Percentiles rank a stretch among this genome's conserved stretches.
Evolutionary conservation across 1,284 basidiomycete species (phyloP).

Genomic region (Cryptococcus floricola): DNA sequence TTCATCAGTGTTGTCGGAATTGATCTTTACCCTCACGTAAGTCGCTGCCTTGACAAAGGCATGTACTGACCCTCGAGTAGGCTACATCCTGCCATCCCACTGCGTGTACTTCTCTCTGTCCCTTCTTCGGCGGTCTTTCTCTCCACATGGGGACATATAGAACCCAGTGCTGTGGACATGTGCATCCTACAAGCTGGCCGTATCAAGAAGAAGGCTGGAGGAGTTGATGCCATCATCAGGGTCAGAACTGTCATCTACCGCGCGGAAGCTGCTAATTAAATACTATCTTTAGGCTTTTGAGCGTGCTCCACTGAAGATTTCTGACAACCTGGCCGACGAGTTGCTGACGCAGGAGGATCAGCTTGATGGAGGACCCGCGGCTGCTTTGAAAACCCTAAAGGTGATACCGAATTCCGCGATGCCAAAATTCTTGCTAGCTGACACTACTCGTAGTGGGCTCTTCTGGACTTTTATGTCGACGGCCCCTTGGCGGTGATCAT

Average conservation of each 20-base stretch:
- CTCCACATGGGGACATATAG: conserved; percentile 26
- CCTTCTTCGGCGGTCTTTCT: conserved; percentile 32
- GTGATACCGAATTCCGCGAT: conserved; percentile 6
- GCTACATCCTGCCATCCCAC: conserved; percentile 23
- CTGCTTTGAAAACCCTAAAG: conserved; percentile 30
- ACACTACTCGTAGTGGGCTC: conserved; percentile 22
- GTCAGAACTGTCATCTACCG: conserved; percentile 15
- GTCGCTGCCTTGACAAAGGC: neutral
- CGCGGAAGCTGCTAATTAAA: neutral
- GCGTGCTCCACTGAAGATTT: conserved; percentile 15
- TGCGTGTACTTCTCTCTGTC: conserved; percentile 37
- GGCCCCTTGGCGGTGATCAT: conserved; percentile 23
- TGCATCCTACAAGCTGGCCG: conserved; percentile 24
- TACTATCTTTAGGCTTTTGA: neutral
- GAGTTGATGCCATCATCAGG: conserved; percentile 27
- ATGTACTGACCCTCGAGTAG: conserved; percentile 7
- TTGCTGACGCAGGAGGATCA: conserved; percentile 10
- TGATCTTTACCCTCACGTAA: conserved; percentile 38
- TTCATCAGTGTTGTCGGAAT: conserved; percentile 24
- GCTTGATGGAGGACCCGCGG: conserved; percentile 27
- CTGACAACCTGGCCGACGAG: conserved; percentile 4
- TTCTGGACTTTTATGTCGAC: conserved; percentile 29
- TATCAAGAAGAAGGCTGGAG: conserved; percentile 11
- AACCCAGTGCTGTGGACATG: conserved; percentile 34
- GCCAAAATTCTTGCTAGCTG: neutral